Conservation (phyloP, 2,329 filamentous ascomycete species). For the Clonostachys solani region DNA sequence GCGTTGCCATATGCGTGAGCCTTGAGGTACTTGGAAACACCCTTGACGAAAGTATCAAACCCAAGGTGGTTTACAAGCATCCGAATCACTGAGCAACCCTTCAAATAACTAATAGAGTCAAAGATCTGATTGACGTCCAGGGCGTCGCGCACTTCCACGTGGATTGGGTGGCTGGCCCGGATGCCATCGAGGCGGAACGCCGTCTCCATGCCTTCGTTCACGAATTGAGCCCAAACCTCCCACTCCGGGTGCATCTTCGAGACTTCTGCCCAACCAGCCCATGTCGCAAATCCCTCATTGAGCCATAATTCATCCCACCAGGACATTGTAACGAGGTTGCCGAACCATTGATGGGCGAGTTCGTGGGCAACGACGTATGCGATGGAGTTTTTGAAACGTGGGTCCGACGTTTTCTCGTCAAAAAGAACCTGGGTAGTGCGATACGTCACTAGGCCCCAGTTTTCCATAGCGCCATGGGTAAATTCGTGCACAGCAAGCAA, state of each 20-base stretch:
- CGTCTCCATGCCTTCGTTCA: slow-evolving; percentile 89
- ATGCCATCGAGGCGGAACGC: slow-evolving; percentile 88
- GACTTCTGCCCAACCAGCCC: slow-evolving; percentile 93
- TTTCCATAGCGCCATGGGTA: slow-evolving; percentile 85
- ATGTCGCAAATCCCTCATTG: slow-evolving; percentile 95
- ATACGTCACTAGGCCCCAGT: slow-evolving; percentile 96
- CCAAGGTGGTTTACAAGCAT: slow-evolving; percentile 93
- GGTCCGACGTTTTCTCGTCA: slow-evolving; percentile 86
- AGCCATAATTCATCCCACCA: slow-evolving; percentile 95
- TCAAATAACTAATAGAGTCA: slow-evolving; percentile 92
- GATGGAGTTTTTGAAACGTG: slow-evolving; percentile 86
- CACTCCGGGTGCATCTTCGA: slow-evolving; percentile 94
- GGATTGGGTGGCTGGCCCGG: slow-evolving; percentile 90
- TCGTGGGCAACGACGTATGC: slow-evolving; percentile 99
- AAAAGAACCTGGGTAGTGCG: slow-evolving; percentile 94
- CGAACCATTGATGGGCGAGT: slow-evolving; percentile 94
- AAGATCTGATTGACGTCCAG: slow-evolving; percentile 98
- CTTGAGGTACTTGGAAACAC: slow-evolving; percentile 86
- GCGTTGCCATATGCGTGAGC: slow-evolving; percentile 86
- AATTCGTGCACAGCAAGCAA: slow-evolving; percentile 92
- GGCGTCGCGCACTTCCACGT: slow-evolving; percentile 89
- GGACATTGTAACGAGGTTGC: slow-evolving; percentile 93
- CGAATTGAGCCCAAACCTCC: slow-evolving; percentile 97
- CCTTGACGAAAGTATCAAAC: slow-evolving; percentile 81
- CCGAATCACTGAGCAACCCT: slow-evolving; percentile 92